A percentile compares a stretch with the other conserved stretches of the same genome.
phyloP scores from a whole-genome alignment of 2,329 filamentous ascomycete genomes.

The Aspergillus quadricinctus region DNA sequence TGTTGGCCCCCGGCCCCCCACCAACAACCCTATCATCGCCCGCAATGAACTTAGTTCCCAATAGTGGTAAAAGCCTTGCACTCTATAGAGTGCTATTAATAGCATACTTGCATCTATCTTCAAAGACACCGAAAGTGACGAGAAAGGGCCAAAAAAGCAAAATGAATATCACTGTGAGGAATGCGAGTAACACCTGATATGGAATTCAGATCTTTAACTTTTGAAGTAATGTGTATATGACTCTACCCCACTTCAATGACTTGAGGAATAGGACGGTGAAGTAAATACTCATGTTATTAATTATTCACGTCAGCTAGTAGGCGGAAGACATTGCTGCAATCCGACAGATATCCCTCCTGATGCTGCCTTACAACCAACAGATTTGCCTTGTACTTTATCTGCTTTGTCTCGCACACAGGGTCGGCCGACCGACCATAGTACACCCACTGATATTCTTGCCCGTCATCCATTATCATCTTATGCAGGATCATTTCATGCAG shows the following conservation, averaged over 20 bases:
- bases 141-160: too few relatives aligned
- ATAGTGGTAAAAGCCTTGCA: neutral
- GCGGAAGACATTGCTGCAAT: slow-evolving; percentile 3
- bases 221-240: too few relatives aligned
- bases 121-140: too few relatives aligned
- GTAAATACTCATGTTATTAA: neutral
- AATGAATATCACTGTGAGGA: too few relatives aligned
- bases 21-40: too few relatives aligned
- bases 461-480: neutral
- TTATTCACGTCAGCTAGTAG: slow-evolving; percentile 2
- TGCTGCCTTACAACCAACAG: slow-evolving; percentile 1
- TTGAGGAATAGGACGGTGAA: neutral
- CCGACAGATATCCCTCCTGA: slow-evolving; percentile 1
- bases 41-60: too few relatives aligned
- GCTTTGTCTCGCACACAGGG: neutral
- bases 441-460: neutral
- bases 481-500: slow-evolving; percentile 6
- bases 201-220: too few relatives aligned
- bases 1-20: neutral
- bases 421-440: neutral
- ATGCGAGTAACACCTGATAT: too few relatives aligned
- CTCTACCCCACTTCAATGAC: neutral
- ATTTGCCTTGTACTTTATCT: slow-evolving; percentile 2
- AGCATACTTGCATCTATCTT: neutral
- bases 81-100: neutral